Base-by-base conservation (phyloP, 2,329 filamentous ascomycete genomes). In the Alternaria metachromatica region DNA sequence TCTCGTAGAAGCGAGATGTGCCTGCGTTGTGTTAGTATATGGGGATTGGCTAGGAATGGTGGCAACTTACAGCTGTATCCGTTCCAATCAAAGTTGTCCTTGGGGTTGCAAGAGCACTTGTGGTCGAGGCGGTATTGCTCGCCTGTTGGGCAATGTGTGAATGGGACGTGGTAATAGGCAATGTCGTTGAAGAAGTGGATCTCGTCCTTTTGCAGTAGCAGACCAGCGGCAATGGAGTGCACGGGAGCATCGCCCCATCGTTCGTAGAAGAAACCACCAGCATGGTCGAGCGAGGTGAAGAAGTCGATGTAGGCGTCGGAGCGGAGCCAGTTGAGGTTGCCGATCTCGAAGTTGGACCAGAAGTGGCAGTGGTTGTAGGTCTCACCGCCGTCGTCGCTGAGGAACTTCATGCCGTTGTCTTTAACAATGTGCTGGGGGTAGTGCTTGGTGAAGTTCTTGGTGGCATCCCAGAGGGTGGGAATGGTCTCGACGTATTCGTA, bases 181-280 rank as follows among this genome's bases (percentile, higher is more conserved):
- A 99, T 99, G 77, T 99, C 95, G 81, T 99, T 93, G 86, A 98
- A 99, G 85, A 99, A 99, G 81, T 99, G 96, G 66, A 99, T 89
- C 80, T 99, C 90, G 54, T 96, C 92, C 84, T 97, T 97, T 81
- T 92, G 90, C 68, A 99, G 86, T 81, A 98, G 87, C 44, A 99
- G 84, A 64, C 87, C 87, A 4, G 96, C 96, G 13, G 93, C 96
- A 71, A 99, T 97, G n/a, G 95, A 97, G 84, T 99, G 96, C 6
- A 99, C 93, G 0, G 96, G 96, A 6, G 96, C 96, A 82, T 99
- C 95, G 64, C 95, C 95, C 95, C 95, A 99, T 74, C 95, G 91
- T 83, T 99, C 96, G 81, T 98, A 98, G 86, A 97, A 98, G 87
- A 99, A 99, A 67, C 96, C 96, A 68, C 96, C 96, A 57, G 97